Evolutionary conservation across 768 basidiomycete species (phyloP).

Genomic region (Strobilomyces echinocephalus): DNA sequence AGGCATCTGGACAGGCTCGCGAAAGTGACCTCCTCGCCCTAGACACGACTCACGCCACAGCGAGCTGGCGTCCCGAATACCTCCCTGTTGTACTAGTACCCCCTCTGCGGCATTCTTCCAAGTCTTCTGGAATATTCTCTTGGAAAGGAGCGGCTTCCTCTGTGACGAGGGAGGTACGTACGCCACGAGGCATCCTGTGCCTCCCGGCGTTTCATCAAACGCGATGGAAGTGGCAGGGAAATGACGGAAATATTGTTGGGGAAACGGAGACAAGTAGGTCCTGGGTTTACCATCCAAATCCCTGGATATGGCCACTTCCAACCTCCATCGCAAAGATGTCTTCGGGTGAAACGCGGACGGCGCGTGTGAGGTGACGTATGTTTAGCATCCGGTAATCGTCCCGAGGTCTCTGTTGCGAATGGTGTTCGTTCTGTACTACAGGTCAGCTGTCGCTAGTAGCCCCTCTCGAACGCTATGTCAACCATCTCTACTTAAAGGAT

Average conservation of each 20-base stretch:
- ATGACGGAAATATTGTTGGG: neutral
- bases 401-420: too few species aligned
- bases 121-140: neutral
- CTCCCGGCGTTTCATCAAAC: neutral
- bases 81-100: too few species aligned
- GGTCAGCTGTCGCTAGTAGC: too few species aligned
- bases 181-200: neutral
- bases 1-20: too few species aligned
- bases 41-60: too few species aligned
- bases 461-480: neutral
- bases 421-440: too few species aligned
- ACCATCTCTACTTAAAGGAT: neutral
- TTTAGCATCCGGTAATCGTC: too few species aligned
- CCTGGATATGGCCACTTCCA: neutral
- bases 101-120: neutral
- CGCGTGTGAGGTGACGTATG: too few species aligned
- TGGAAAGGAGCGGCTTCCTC: neutral
- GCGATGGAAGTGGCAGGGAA: neutral
- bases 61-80: too few species aligned
- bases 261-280: neutral
- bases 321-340: too few species aligned
- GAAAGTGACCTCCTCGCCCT: too few species aligned
- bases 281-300: neutral
- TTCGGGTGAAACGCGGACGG: too few species aligned
- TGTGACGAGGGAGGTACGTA: neutral